A percentile compares a stretch with the other conserved stretches of the same genome.
phyloP scores from a whole-genome alignment of 768 basidiomycete genomes.

The Mycena alexandri region DNA sequence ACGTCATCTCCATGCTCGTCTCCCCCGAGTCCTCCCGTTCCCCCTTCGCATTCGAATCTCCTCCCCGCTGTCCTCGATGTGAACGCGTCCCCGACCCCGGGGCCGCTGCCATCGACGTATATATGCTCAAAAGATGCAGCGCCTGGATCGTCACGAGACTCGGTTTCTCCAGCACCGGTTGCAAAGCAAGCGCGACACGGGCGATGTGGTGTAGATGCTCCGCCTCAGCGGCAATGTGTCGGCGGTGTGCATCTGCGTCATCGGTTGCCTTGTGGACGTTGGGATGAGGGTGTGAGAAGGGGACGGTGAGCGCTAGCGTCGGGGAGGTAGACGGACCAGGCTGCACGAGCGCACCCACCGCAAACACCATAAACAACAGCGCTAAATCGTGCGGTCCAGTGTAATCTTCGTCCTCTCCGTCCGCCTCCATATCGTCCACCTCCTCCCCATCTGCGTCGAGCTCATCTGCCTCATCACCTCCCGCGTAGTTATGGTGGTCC shows the following conservation, averaged over 20 bases:
- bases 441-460: conserved; percentile 39
- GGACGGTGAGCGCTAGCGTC: too few relatives aligned
- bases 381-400: conserved; percentile 63
- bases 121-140: conserved; percentile 76
- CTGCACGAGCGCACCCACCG: conserved; percentile 64
- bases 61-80: too few relatives aligned
- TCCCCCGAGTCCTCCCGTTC: conserved; percentile 50
- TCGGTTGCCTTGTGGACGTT: too few relatives aligned
- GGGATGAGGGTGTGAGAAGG: background rate
- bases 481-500: conserved; percentile 11
- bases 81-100: conserved; percentile 63
- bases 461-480: conserved; percentile 36
- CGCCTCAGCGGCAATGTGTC: conserved; percentile 52
- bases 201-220: conserved; percentile 79
- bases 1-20: conserved; percentile 80
- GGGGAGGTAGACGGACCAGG: conserved; percentile 20
- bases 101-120: conserved; percentile 65
- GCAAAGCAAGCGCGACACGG: conserved; percentile 72
- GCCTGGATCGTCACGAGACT: conserved; percentile 78
- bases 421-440: conserved; percentile 43
- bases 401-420: conserved; percentile 50
- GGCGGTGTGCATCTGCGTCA: conserved; percentile 1
- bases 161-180: conserved; percentile 79
- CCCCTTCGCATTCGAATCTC: conserved; percentile 44
- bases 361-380: conserved; percentile 63